Base-by-base conservation (phyloP, 495 filamentous ascomycete genomes). In the Extremus antarcticus region DNA sequence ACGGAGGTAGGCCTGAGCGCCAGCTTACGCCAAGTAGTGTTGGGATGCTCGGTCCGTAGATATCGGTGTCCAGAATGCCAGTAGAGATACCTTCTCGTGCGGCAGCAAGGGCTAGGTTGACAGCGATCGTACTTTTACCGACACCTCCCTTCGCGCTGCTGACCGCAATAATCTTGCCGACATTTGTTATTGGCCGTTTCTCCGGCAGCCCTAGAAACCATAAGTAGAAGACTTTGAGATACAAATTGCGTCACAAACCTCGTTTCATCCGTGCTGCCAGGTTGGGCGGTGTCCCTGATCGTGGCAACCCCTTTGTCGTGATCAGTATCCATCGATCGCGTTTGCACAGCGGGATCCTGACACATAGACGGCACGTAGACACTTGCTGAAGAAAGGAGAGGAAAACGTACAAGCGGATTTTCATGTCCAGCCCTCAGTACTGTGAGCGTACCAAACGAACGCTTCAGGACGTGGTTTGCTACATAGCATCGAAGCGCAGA, bases 61-160 rank as follows among this genome's bases (percentile, higher is more conserved):
- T 88, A 68, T 99, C 92, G 1, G 88, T 86, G 67, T 99, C 92
- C 13, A 99, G 79, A 60, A 99, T 86, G 1, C 92, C 92, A 23
- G 83, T 79, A 51, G 86, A 79, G 46, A 86, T 80, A 39, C 90
- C 90, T 32, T 78, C 79, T 43, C 85, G 81, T 1, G 89, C 88
- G 60, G 95, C 85, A 20, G 89, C 78, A 1, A 97, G 81, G 8
- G 90, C 83, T 50, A 97, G 79, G 65, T 97, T 97, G 22, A 87
- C 85, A 4, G 92, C 86, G 25, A 99, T 83, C 16, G 92, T 99
- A 43, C 85, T 90, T 65, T 99, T 99, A 0, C 92, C 92, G 0
- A 99, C 92, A 35, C 92, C 92, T 10, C 92, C 92, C 63, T 99
- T 99, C 4, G 94, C 92, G 0, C 90, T 95, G 35, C 88, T 94